Percentiles rank a stretch among this genome's conserved stretches.
Evolutionary conservation across 768 basidiomycete genomes (phyloP).

Genomic region (Crucibulum laeve): DNA sequence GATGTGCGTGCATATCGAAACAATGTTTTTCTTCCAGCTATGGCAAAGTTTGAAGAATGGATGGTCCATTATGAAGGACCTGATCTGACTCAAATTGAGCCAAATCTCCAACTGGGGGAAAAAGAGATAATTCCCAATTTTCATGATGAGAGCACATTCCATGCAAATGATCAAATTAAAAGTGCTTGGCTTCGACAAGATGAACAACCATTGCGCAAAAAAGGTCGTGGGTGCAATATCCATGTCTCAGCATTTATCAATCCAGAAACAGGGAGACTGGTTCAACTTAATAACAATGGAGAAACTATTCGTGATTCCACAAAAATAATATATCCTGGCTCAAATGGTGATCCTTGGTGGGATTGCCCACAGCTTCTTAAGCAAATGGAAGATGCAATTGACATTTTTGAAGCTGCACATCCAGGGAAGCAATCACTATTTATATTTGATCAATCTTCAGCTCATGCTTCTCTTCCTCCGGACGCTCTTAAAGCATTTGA

Average conservation of each 20-base stretch:
- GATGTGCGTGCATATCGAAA: neutral
- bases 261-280: neutral
- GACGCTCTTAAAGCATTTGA: neutral
- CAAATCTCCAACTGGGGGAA: neutral
- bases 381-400: conserved; percentile 22
- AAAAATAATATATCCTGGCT: conserved; percentile 24
- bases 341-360: conserved; percentile 28
- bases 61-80: neutral
- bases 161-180: no score
- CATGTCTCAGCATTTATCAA: neutral
- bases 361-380: conserved; percentile 23
- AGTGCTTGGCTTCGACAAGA: no score
- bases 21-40: neutral
- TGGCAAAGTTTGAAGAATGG: conserved; percentile 1
- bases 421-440: conserved; percentile 8
- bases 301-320: conserved; percentile 4
- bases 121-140: neutral
- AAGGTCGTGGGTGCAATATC: neutral
- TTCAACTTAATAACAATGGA: neutral
- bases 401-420: conserved; percentile 23
- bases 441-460: neutral
- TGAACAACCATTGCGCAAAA: neutral
- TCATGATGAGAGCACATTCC: no score
- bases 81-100: neutral
- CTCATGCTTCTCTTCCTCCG: neutral